Conservation (phyloP, 768 basidiomycete genomes). For the Brasilioporus rufonigricans region DNA sequence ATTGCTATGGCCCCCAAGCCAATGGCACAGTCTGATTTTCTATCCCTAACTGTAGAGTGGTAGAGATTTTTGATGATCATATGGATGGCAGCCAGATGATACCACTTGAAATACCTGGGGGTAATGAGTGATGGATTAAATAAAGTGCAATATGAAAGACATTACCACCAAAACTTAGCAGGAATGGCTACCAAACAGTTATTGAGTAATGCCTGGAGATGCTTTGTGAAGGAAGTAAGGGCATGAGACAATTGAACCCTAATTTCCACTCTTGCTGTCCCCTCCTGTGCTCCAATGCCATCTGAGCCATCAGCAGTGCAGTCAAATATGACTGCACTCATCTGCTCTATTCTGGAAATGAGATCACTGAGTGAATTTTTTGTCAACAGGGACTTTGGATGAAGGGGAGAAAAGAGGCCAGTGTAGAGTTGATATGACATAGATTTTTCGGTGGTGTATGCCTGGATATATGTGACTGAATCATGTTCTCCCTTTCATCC, state of each 20-base stretch:
- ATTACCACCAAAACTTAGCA: background rate
- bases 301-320: background rate
- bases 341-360: background rate
- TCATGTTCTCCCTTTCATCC: background rate
- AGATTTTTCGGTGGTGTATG: constrained; percentile 9
- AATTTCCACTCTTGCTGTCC: constrained; percentile 1
- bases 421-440: constrained; percentile 4
- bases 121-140: background rate
- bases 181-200: background rate
- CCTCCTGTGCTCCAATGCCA: background rate
- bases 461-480: constrained; percentile 1
- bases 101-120: constrained; percentile 6
- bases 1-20: background rate
- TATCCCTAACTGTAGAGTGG: background rate
- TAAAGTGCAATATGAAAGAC: background rate
- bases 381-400: background rate
- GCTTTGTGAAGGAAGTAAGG: background rate
- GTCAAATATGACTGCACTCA: background rate
- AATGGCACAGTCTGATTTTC: background rate
- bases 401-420: background rate
- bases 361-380: background rate
- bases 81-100: background rate
- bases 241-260: background rate
- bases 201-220: background rate
- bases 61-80: background rate